Base-by-base conservation (phyloP, 108 stramenopile species). In the Craspedostauros australis region DNA sequence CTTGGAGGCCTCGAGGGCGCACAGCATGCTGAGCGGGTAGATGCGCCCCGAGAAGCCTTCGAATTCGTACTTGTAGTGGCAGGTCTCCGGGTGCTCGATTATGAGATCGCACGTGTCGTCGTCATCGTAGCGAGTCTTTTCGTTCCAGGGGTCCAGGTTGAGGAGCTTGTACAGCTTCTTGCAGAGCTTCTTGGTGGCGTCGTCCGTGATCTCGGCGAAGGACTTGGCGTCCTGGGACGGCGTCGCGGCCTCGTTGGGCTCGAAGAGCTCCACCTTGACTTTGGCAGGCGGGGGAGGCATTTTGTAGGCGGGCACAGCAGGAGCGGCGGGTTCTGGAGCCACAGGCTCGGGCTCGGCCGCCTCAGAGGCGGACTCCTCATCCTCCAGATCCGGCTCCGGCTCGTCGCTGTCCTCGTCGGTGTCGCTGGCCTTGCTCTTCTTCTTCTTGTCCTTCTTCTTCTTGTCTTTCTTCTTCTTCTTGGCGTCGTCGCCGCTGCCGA, bases 21-120 rank as follows among this genome's bases (percentile, higher is more conserved):
- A 73, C 39, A 66, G 45, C 72, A 73, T 62, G 5, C 38, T 48
- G 6, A 73, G 21, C 3, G 72, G 72, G 48, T 73, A 73, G 23
- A 72, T 64, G 6, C 63, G 29, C 1, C 57, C 70, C 3, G 38
- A 39, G 22, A 64, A 64, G 16, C 61, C 61, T 29, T 72, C 70
- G 23, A 72, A 64, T 42, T 62, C 57, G 26, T 54, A 57, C 29
- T 72, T 64, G 40, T 60, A 27, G 2, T 33, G 38, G 27, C 70
- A 64, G 20, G 50, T 21, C 28, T 72, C 70, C 5, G 63, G 70
- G 42, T 64, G 38, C 19, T 67, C 66, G 37, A 67, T 59, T 3
- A 67, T 20, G 34, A 58, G 50, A 42, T 67, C 66, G 28, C 66
- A 67, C 19, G 56, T 50, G 47, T 67, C 66, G 28, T 67, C 66